Percentiles rank a stretch among this genome's conserved stretches.
Conservation (phyloP, 306 rosid genomes). For the Lathyrus tuberosus region DNA sequence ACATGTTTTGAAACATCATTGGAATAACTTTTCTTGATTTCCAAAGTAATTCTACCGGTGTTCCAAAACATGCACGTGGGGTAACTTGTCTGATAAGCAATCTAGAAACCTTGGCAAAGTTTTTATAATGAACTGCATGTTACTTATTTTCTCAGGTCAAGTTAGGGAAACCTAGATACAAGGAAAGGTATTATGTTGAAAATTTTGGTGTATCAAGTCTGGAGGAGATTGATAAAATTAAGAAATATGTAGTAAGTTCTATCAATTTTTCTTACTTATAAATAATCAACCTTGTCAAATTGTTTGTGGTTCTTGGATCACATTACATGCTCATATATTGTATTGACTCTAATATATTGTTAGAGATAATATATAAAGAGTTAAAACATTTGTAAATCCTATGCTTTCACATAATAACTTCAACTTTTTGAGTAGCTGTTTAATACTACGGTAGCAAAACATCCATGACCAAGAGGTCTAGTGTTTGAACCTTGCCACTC, state of each 20-base stretch:
- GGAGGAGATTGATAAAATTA: conserved; percentile 58
- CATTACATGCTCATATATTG: conserved; percentile 24
- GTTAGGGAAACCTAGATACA: conserved; percentile 94
- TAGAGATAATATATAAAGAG: conserved; percentile 10
- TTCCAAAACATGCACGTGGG: background rate
- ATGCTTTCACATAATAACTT: no score
- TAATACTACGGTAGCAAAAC: no score
- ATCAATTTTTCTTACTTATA: conserved; percentile 1
- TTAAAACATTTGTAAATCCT: no score
- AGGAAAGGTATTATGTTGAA: conserved; percentile 87
- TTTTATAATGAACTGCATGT: conserved; percentile 7
- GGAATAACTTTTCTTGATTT: no score
- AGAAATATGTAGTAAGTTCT: conserved; percentile 28
- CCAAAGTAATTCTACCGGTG: no score
- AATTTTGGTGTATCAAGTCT: conserved; percentile 63
- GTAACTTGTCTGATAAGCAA: background rate
- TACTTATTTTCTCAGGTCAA: conserved; percentile 62
- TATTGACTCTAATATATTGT: conserved; percentile 13
- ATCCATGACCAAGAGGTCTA: no score
- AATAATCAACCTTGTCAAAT: conserved; percentile 2
- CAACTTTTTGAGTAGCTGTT: no score
- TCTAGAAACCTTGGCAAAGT: conserved; percentile 12
- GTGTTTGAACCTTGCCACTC: no score
- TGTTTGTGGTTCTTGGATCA: background rate
- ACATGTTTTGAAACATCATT: no score